Percentiles rank a stretch among this genome's conserved stretches.
Conservation (phyloP, 2,329 filamentous ascomycete species). For the Talaromyces sp. region DNA sequence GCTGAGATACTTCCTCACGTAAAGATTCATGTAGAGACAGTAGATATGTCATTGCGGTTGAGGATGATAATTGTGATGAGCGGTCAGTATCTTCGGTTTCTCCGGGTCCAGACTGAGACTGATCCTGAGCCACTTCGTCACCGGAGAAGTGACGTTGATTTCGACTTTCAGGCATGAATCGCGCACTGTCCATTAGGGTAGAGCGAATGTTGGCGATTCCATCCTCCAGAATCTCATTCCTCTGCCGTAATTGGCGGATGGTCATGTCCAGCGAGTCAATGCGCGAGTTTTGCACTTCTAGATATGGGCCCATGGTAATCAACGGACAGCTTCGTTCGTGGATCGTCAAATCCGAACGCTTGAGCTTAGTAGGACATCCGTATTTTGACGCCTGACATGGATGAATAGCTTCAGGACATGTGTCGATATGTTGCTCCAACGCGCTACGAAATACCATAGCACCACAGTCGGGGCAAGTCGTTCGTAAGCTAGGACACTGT, state of each 20-base stretch:
- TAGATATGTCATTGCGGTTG: constrained; percentile 53
- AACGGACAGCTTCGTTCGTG: constrained; percentile 52
- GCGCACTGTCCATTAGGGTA: constrained; percentile 34
- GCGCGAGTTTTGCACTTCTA: constrained; percentile 42
- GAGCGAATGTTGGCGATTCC: constrained; percentile 42
- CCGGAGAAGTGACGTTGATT: not conserved
- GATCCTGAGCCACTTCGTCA: not conserved
- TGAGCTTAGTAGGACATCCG: constrained; percentile 41
- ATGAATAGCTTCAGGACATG: constrained; percentile 36
- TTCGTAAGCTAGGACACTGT: constrained; percentile 36
- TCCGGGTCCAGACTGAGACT: constrained; percentile 11
- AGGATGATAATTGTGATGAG: constrained; percentile 29
- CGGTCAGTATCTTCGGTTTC: constrained; percentile 15
- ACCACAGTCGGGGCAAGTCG: constrained; percentile 38
- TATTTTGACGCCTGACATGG: constrained; percentile 40
- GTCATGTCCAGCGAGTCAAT: constrained; percentile 45
- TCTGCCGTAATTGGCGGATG: constrained; percentile 43
- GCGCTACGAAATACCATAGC: constrained; percentile 31
- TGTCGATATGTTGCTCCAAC: constrained; percentile 35
- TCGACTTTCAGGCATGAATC: constrained; percentile 14
- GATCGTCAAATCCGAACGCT: constrained; percentile 36
- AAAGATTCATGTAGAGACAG: constrained; percentile 60
- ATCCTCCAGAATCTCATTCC: constrained; percentile 48
- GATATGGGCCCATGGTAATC: constrained; percentile 44
- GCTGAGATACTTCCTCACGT: constrained; percentile 56